Evolutionary conservation across 164 flowering plant species (phyloP).

Genomic region (Hamamelis virginiana): DNA sequence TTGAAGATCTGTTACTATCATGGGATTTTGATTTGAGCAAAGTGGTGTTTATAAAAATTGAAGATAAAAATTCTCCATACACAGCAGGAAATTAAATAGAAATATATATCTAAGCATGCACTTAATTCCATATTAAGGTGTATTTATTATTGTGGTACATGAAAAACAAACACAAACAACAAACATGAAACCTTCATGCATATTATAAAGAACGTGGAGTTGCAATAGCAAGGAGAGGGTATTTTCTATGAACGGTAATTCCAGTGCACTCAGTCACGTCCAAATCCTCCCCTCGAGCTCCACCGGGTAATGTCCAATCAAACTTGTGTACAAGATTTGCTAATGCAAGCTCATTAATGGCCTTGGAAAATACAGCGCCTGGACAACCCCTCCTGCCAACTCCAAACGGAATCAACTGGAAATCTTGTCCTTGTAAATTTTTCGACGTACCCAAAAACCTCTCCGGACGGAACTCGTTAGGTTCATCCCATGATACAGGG

Average conservation of each 20-base stretch:
- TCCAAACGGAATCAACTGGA: conserved; percentile 16
- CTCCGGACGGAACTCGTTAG: conserved; percentile 22
- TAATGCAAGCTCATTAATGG: conserved; percentile 16
- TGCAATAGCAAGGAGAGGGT: conserved; percentile 20
- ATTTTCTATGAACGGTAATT: conserved; percentile 6
- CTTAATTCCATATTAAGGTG: too few species aligned
- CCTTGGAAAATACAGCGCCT: conserved; percentile 10
- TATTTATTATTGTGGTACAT: too few species aligned
- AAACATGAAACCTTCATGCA: too few species aligned
- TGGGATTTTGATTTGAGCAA: too few species aligned
- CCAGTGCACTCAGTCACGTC: conserved; percentile 23
- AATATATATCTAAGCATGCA: too few species aligned
- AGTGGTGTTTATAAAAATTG: too few species aligned
- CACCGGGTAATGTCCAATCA: conserved; percentile 17
- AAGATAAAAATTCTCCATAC: too few species aligned
- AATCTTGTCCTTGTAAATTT: conserved; percentile 22
- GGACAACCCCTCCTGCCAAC: conserved; percentile 20
- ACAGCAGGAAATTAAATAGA: too few species aligned
- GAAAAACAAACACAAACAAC: too few species aligned
- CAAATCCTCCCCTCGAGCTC: conserved; percentile 6
- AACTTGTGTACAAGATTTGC: conserved; percentile 21
- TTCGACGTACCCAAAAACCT: conserved; percentile 20
- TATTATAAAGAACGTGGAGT: conserved; percentile 3
- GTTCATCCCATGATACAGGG: too few species aligned
- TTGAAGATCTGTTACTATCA: too few species aligned